Base-by-base conservation (phyloP, 2,329 filamentous ascomycete species). In the Sporothrix pseudoabietina region DNA sequence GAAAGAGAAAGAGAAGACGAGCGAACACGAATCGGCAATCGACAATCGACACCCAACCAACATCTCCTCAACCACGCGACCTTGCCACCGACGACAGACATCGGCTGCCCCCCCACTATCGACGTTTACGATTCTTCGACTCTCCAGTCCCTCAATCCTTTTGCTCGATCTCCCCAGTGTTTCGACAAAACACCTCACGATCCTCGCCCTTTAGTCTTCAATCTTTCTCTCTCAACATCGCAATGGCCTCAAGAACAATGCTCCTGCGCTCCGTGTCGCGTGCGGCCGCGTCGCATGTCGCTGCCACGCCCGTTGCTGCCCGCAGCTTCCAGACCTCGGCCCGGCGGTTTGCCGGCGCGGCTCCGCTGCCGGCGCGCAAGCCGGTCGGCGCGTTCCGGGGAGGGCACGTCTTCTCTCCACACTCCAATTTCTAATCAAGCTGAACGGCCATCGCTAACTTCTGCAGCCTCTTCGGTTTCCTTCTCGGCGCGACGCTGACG, bases 381-480 rank as follows among this genome's bases (percentile, higher is more conserved):
- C 88, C 88, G 63, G 82, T 89, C 74, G 88, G 88, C 77, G 88
- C 88, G 74, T 88, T 90, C 80, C 86, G 88, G 68, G 87, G 87
- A 83, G 87, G 88, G 88, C 89, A 78, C 80, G 87, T 83, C 47
- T 16, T 30, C 39, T 63, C 4, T 41, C 12, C 26, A 2, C 4
- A 16, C 35, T 19, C 7, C 1, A 5, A 8, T 35, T 1, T 14
- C 7, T 16, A 10, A 7, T 30, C 12, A n/a, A 30, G 52, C 8
- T 26, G 30, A 4, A 2, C 30, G 30, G 19, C 5, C 2, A 4
- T 4, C 41, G 19, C 26, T 57, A 39, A 30, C n/a, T 30, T 16
- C 22, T 16, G 73, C 78, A 98, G 95, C 74, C 85, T 98, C 74
- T 94, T 97, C 79, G 95, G 95, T 71, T 98, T 98, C 86, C 90